Evolutionary conservation across 805 yeast genomes (phyloP), one percentile per base, ranked within the genome.

Genomic region (Schizosaccharomyces cryophilus): DNA sequence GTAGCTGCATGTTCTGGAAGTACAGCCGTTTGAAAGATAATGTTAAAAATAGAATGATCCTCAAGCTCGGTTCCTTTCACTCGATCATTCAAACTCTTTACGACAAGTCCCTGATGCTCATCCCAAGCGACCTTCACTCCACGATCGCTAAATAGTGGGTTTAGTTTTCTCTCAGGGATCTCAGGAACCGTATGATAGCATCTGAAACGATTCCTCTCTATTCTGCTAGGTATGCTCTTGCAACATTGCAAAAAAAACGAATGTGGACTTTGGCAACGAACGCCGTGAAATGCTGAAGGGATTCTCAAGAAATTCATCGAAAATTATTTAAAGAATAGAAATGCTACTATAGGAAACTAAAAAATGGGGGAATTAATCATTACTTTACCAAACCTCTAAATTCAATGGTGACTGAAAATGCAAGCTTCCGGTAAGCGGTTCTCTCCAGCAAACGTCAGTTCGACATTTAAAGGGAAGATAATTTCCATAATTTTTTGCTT

Each of bases 31-130:
- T 80, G 78, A 63, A 69, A 65, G 62, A 72, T 47, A 29, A 61
- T 65, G 15, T 66, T 61, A 42, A 66, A 64, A 13, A 67, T 61
- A 15, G 63, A 61, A 24, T 55, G 38, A 11, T 64, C 63, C 24
- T 63, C 66, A 17, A 59, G 38, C 15, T 62, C 63, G 17, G 65
- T 62, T 1, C 60, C 47, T 30, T 35, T 38, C 13, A 30, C 56
- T 54, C 54, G 35, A 42, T 35, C 31, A 45, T 45, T 40, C 62
- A 56, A 64, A 61, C 40, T 48, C 55, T 62, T 63, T n/a, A 60
- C 81, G 71, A 61, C 82, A 63, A 73, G 80, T 61, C 74, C 75
- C 72, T 89, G 97, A 70, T 86, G 82, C 62, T 87, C 84, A 2
- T 73, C 73, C 96, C 96, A 89, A 2, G 87, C 84, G 2, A 77